These are phyloP conservation scores for Apiospora sp. DNA, from an alignment of 2,329 filamentous ascomycete species.

Conservation along the genomic window DNA sequence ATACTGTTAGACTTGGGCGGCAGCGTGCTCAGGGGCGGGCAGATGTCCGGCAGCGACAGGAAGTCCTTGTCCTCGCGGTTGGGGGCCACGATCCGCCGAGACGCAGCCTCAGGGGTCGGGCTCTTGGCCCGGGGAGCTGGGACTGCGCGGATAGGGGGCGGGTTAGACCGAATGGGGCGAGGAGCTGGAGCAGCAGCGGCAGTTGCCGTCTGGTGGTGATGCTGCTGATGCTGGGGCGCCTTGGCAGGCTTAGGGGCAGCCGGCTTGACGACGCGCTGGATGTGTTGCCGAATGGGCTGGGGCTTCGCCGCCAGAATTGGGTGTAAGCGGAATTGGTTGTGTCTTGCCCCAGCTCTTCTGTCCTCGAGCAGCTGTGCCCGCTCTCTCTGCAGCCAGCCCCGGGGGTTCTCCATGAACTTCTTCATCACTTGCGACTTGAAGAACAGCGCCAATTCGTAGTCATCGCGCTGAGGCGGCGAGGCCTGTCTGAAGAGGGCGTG, in stretches of 20 bases:
- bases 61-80: constrained; percentile 88
- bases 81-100: constrained; percentile 62
- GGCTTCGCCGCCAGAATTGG: constrained; percentile 39
- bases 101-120: constrained; percentile 57
- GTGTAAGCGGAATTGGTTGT: constrained; percentile 41
- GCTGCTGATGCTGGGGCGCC: constrained; percentile 28
- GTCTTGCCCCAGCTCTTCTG: constrained; percentile 51
- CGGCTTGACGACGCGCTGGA: constrained; percentile 44
- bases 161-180: constrained; percentile 41
- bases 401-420: constrained; percentile 52
- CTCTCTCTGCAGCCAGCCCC: constrained; percentile 59
- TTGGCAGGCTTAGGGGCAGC: constrained; percentile 37
- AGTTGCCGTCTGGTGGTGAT: constrained; percentile 29
- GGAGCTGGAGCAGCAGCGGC: constrained; percentile 41
- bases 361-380: constrained; percentile 58
- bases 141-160: constrained; percentile 38
- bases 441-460: constrained; percentile 61
- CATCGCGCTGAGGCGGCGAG: constrained; percentile 57
- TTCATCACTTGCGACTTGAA: constrained; percentile 62
- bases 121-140: constrained; percentile 42
- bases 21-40: constrained; percentile 72
- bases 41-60: constrained; percentile 73
- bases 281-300: constrained; percentile 39
- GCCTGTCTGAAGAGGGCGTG: constrained; percentile 51
- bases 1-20: constrained; percentile 72